Conservation (phyloP, 1,139 yeast genomes). For the Scheffersomyces illinoinensis region DNA sequence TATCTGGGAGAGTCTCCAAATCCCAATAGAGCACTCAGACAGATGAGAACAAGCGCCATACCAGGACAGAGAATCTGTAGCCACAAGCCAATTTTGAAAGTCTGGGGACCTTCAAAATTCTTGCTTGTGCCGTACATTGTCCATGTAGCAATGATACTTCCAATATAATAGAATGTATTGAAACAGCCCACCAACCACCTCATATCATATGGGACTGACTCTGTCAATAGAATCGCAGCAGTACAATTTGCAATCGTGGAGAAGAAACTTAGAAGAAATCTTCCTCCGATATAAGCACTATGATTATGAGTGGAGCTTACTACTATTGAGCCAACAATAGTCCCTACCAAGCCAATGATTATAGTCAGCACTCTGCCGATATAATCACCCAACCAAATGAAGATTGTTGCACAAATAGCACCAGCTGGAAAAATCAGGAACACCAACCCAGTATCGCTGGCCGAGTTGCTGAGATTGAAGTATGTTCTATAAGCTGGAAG, state of each 20-base stretch:
- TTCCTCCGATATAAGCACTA: constrained; percentile 21
- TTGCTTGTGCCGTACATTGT: constrained; percentile 25
- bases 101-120: constrained; percentile 17
- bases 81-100: constrained; percentile 20
- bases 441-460: constrained; percentile 21
- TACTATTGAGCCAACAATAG: constrained; percentile 23
- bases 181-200: constrained; percentile 22
- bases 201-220: constrained; percentile 24
- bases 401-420: constrained; percentile 13
- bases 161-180: constrained; percentile 25
- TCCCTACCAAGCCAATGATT: constrained; percentile 17
- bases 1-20: constrained; percentile 54
- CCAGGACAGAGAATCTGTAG: constrained; percentile 21
- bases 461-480: constrained; percentile 6
- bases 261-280: constrained; percentile 19
- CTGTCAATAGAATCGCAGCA: constrained; percentile 25
- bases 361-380: constrained; percentile 18
- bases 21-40: constrained; percentile 38
- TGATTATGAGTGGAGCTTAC: constrained; percentile 21
- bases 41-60: constrained; percentile 15
- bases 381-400: constrained; percentile 11
- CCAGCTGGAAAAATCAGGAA: constrained; percentile 21
- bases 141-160: constrained; percentile 27
- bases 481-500: neutral
- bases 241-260: constrained; percentile 17